Conservation (phyloP, 768 basidiomycete species). For the Termitomyces sp. region DNA sequence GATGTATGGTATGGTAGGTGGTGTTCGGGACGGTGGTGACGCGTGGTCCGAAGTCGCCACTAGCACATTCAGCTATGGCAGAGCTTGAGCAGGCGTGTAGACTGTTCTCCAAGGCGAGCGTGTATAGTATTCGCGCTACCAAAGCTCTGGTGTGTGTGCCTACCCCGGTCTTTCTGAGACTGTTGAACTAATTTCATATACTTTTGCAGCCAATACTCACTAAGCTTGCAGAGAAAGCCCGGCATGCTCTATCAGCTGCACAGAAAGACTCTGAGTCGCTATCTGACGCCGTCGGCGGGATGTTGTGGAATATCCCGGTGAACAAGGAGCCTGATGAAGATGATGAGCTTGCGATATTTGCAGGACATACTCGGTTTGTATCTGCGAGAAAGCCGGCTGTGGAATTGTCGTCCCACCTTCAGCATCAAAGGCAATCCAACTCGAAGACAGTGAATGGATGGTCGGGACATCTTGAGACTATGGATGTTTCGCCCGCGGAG, state of each 20-base stretch:
- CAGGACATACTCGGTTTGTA: constrained; percentile 60
- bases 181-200: constrained; percentile 13
- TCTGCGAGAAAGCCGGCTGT: constrained; percentile 31
- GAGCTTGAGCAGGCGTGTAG: constrained; percentile 65
- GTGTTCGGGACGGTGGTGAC: constrained; percentile 79
- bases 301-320: constrained; percentile 44
- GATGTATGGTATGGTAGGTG: constrained; percentile 32
- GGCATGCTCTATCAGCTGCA: constrained; percentile 41
- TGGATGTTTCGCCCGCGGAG: neutral
- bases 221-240: constrained; percentile 62
- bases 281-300: constrained; percentile 28
- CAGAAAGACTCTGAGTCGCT: constrained; percentile 27
- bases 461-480: neutral
- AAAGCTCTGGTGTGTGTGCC: constrained; percentile 51
- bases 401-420: neutral
- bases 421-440: neutral
- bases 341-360: constrained; percentile 66
- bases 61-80: constrained; percentile 60
- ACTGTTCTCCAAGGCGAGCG: constrained; percentile 59
- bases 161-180: neutral
- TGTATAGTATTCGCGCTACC: constrained; percentile 52
- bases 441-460: neutral
- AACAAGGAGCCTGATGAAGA: constrained; percentile 46
- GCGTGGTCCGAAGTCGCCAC: constrained; percentile 59
- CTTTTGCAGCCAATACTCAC: constrained; percentile 47